Conservation (phyloP, 768 basidiomycete species). For the Cyclocybe cylindracea region DNA sequence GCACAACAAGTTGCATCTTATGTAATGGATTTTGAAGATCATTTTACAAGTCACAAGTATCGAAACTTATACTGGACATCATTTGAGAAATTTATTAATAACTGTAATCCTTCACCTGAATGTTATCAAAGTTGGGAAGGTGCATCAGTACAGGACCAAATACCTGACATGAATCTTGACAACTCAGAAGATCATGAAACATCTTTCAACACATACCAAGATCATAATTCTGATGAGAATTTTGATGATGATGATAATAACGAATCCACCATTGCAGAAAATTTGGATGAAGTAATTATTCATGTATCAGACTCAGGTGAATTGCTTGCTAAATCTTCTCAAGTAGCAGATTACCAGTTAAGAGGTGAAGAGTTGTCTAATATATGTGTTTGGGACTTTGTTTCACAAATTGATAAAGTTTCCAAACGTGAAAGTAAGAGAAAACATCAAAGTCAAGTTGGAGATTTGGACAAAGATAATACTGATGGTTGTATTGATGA, state of each 20-base stretch:
- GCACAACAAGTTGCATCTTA: slow-evolving; percentile 37
- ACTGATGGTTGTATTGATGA: no score
- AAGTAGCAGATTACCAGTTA: slow-evolving; percentile 26
- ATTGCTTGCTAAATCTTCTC: slow-evolving; percentile 11
- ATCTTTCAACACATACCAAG: no score
- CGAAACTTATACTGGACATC: slow-evolving; percentile 34
- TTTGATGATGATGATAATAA: no score
- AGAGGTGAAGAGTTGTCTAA: slow-evolving; percentile 13
- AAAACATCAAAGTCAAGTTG: no score
- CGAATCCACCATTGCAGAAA: no score
- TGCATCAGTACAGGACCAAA: background rate
- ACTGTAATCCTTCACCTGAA: slow-evolving; percentile 20
- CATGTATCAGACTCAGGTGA: slow-evolving; percentile 6
- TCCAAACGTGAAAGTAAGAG: slow-evolving; percentile 3
- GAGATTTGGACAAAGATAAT: no score
- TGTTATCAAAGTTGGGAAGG: slow-evolving; percentile 16
- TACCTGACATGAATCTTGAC: background rate
- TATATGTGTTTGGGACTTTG: slow-evolving; percentile 30
- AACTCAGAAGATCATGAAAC: no score
- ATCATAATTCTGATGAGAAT: no score
- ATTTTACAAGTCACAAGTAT: slow-evolving; percentile 37
- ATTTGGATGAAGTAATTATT: slow-evolving; percentile 13
- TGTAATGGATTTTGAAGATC: slow-evolving; percentile 33
- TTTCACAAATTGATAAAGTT: slow-evolving; percentile 20
- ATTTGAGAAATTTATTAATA: slow-evolving; percentile 28